Conservation (phyloP, 1,284 basidiomycete species). For the Trametes pubescens region DNA sequence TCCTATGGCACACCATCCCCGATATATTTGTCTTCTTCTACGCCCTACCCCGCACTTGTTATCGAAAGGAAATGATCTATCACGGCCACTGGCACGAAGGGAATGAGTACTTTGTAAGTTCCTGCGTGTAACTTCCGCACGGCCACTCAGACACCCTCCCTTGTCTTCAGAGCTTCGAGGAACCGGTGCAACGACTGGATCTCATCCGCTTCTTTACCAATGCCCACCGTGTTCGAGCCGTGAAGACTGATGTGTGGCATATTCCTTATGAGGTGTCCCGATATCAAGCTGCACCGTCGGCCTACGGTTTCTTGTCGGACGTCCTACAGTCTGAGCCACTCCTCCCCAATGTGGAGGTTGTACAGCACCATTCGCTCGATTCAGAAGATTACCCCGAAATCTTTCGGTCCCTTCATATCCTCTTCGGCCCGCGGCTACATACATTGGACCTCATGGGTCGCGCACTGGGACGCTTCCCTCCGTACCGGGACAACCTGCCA, state of each 20-base stretch:
- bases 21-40: background rate
- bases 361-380: background rate
- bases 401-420: constrained; percentile 3
- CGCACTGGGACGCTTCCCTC: background rate
- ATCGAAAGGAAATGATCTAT: too few species aligned
- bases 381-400: background rate
- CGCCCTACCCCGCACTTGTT: background rate
- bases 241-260: background rate
- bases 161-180: too few species aligned
- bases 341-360: background rate
- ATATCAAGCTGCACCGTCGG: background rate
- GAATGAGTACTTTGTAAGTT: too few species aligned
- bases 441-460: background rate
- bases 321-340: background rate
- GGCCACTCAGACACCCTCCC: too few species aligned
- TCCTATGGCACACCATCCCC: constrained; percentile 1
- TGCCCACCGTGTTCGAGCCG: background rate
- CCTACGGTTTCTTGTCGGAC: background rate
- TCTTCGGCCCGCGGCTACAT: background rate
- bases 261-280: background rate
- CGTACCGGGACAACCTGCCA: background rate
- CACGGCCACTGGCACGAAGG: too few species aligned
- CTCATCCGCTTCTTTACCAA: too few species aligned
- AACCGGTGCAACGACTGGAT: too few species aligned
- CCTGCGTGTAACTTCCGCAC: too few species aligned